Percentiles rank a stretch among this genome's conserved stretches.
phyloP scores from a whole-genome alignment of 2,329 filamentous ascomycete genomes.

The Ramularia endophylla region DNA sequence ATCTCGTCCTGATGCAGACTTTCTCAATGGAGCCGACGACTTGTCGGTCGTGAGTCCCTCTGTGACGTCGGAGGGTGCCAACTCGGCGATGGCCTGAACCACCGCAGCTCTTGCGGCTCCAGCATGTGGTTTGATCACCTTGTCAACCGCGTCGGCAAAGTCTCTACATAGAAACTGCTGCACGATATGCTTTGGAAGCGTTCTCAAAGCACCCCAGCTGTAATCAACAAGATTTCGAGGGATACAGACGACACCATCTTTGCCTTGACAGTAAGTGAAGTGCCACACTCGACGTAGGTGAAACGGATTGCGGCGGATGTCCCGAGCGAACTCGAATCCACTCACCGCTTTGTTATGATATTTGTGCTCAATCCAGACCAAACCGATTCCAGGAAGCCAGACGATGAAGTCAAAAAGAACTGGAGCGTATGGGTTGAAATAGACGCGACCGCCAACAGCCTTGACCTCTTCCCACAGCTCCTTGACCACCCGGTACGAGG shows the following conservation, averaged over 20 bases:
- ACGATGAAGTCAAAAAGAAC: background rate
- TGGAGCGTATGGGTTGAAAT: background rate
- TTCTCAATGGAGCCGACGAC: background rate
- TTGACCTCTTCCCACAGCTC: background rate
- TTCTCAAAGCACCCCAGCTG: background rate
- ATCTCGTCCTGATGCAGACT: background rate
- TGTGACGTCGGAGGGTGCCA: background rate
- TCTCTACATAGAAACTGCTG: background rate
- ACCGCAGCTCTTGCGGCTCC: background rate
- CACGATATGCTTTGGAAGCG: background rate
- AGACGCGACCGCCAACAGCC: background rate
- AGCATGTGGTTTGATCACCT: background rate
- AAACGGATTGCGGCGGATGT: background rate
- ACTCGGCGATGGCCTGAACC: background rate
- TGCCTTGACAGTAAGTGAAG: background rate
- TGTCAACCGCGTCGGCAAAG: background rate
- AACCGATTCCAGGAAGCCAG: background rate
- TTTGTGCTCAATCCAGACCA: background rate
- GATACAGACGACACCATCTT: background rate
- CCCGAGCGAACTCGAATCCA: background rate
- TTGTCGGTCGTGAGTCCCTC: background rate
- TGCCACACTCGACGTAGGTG: background rate
- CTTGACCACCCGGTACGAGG: background rate
- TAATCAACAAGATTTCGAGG: background rate
- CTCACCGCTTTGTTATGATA: background rate